phyloP scores from a whole-genome alignment of 163 green algal species.

The Scenedesmus sp. region DNA sequence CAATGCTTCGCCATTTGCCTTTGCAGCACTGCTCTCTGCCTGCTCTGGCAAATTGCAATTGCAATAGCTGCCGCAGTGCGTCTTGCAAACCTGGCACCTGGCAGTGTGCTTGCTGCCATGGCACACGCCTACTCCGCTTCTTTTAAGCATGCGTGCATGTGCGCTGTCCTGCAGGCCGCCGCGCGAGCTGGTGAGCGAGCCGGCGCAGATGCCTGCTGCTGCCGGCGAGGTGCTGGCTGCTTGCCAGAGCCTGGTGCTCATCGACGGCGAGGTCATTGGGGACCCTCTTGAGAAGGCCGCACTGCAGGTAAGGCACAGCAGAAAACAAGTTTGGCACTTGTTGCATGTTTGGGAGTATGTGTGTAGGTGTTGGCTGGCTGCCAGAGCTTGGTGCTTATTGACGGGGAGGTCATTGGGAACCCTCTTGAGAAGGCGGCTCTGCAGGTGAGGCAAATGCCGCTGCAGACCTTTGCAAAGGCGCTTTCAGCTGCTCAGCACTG shows the following conservation, averaged over 20 bases:
- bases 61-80: too few relatives aligned
- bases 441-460: conserved; percentile 17
- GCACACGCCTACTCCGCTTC: too few relatives aligned
- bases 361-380: conserved; percentile 58
- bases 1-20: background rate
- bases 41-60: too few relatives aligned
- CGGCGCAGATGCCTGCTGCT: conserved; percentile 40
- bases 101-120: too few relatives aligned
- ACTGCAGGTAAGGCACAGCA: conserved; percentile 64
- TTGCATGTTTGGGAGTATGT: background rate
- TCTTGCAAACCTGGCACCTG: too few relatives aligned
- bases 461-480: too few relatives aligned
- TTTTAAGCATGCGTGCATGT: background rate
- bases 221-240: conserved; percentile 75
- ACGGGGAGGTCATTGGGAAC: conserved; percentile 85
- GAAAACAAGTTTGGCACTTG: background rate
- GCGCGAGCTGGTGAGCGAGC: conserved; percentile 49
- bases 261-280: conserved; percentile 83
- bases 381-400: conserved; percentile 77
- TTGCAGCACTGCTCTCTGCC: too few relatives aligned
- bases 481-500: background rate
- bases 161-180: conserved; percentile 24
- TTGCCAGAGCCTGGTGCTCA: conserved; percentile 80
- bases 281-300: conserved; percentile 92
- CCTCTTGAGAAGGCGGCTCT: conserved; percentile 91